These are phyloP conservation scores for Venturia oleaginea DNA, from an alignment of 2,329 filamentous ascomycete genomes.

Conservation along the genomic window DNA sequence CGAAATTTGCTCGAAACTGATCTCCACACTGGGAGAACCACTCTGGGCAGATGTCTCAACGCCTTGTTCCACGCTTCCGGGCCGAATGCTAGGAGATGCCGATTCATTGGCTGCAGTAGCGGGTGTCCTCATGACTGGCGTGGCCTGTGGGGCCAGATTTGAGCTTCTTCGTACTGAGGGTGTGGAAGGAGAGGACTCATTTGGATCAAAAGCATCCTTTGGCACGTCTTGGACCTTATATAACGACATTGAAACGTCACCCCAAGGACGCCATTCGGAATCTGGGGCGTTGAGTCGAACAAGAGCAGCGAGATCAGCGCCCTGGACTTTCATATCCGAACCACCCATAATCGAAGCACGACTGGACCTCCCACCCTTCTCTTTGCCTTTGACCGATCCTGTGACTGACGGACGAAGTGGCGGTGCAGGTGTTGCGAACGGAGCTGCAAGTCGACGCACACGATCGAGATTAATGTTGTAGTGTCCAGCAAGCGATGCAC, in stretches of 20 bases:
- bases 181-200: neutral
- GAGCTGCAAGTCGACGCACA: conserved; percentile 71
- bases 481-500: conserved; percentile 63
- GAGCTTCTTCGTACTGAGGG: conserved; percentile 4
- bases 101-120: neutral
- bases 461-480: conserved; percentile 67
- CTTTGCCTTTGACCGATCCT: conserved; percentile 53
- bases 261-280: conserved; percentile 64
- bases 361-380: conserved; percentile 42
- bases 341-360: conserved; percentile 30
- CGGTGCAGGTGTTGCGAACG: conserved; percentile 62
- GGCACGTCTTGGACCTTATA: conserved; percentile 38
- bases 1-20: conserved; percentile 32
- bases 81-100: neutral
- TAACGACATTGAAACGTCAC: conserved; percentile 70
- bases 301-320: conserved; percentile 65
- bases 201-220: neutral
- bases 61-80: neutral
- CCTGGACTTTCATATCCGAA: neutral
- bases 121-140: neutral
- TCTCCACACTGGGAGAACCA: neutral
- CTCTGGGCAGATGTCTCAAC: neutral
- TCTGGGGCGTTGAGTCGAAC: conserved; percentile 45
- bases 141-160: neutral
- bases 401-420: conserved; percentile 38